Base-by-base conservation (phyloP, 2,329 filamentous ascomycete species). In the Ophiostoma quercus region DNA sequence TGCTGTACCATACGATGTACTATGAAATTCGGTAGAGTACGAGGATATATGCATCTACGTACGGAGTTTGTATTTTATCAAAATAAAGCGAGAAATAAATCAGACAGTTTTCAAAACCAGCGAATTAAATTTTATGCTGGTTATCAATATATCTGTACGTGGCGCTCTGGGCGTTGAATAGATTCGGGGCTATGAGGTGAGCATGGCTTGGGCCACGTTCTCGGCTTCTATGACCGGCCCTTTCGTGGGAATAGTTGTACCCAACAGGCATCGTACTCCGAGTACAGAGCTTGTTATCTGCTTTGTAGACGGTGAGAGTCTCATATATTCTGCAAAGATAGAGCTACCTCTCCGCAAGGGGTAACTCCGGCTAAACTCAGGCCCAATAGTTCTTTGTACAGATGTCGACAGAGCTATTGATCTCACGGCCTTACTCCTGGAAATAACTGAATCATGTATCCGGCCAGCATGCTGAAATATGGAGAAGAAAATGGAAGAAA, bases 351-450 rank as follows among this genome's bases (percentile, higher is more conserved):
- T 12, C 34, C 62, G n/a, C 34, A 65, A 65, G 62, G 62, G 62
- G 62, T n/a, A 41, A 65, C 62, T 41, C 62, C 62, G 62, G 62
- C 14, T 39, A 65, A 65, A 22, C 11, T n/a, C 62, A 65, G 19
- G 8, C 8, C 60, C 60, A 63, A n/a, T 63, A 29, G 29, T 34
- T n/a, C 8, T 11, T 32, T 32, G 57, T 16, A 62, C 8, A 19
- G 12, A 57, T 57, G 11, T 25, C n/a, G 12, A 29, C 9, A 29
- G 2, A 29, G 4, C 22, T 22, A 29, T 29, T 51, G 47, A 62
- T 14, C 7, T 19, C 25, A 32, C 25, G 57, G 25, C 57, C 25
- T 32, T 62, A 19, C 12, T 62, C 4, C 25, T 34, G 57, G 57
- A 5, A 32, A 62, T 62, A 32, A 29, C 57, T 62, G 57, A 62